Base-by-base conservation (phyloP, 352 stramenopile species). In the Globisporangium iwayamae region DNA sequence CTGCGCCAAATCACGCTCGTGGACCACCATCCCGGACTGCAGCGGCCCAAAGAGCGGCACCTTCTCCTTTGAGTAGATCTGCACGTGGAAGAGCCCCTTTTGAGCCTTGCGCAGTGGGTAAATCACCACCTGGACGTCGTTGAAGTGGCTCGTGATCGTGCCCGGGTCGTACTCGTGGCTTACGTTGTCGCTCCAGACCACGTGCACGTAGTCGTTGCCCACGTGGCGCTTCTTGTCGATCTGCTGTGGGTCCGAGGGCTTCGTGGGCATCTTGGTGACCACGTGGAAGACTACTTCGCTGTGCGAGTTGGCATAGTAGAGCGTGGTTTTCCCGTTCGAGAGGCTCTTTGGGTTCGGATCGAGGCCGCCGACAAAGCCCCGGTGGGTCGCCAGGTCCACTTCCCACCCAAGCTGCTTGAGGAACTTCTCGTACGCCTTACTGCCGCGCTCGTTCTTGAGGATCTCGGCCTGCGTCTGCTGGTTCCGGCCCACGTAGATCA, bases 181-280 rank as follows among this genome's bases (percentile, higher is more conserved):
- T 41, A 78, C 79, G 55, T 96, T 94, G 52, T 96, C 87, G 48
- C 76, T 94, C 87, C 87, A 96, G 14, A 96, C 80, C 22, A 96
- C 85, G 64, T 94, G 85, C 3, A 96, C 87, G 55, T 89, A 94
- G 69, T 94, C 87, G 52, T 96, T 96, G 32, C 87, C 87, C 18
- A 96, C 87, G 55, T 96, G 87, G 14, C 87, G 78, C 73, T 96
- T 96, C 69, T 96, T 96, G 61, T 96, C 87, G 57, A 96, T 96
- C 61, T 96, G 87, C 71, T 96, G 85, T 11, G 75, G 75, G 48
- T 96, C 87, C 11, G 72, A 75, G 1, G 77, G 53, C 58, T 93
- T 93, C 4, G 87, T 94, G 6, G 85, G 85, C 85, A 96, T 96
- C 80, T 83, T 94, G 16, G 85, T 94, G 43, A 96, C 84, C 16